Evolutionary conservation across 495 filamentous ascomycete species (phyloP), one percentile per base, ranked within the genome.

Genomic region (Podospora comata): DNA sequence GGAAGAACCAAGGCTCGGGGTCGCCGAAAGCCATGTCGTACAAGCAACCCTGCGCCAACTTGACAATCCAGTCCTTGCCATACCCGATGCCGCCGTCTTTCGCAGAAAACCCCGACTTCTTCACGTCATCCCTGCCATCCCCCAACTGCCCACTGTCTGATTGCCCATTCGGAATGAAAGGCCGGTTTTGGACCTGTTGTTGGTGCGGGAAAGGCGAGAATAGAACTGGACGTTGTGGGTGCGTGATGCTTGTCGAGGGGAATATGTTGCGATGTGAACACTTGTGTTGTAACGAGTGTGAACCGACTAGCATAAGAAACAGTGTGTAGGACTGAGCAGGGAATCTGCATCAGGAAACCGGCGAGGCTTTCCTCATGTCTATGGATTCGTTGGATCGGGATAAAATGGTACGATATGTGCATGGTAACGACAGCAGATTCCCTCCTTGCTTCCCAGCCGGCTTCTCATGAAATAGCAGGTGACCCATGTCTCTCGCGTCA

Each of bases 161-260:
- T 32, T 81, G 79, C 60, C 78, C 78, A 6, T 81, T 77, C 65
- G 77, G 79, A 70, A 69, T 74, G 64, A 73, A 77, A 59, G 74
- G 76, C 20, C 71, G 78, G 4, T 75, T 64, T 55, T 81, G 79
- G 78, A 80, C 78, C 68, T 81, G 78, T 67, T 81, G 78, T 64
- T 80, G 76, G 78, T 80, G 78, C 34, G 79, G 78, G 19, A 79
- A 81, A 56, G 73, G 75, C 53, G 76, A 75, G 76, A 81, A 81
- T 62, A 71, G 70, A 16, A 68, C 63, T 64, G 79, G 78, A 34
- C 75, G 79, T 20, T 81, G 78, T 73, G 75, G 74, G 64, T 78
- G 76, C 68, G 72, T 79, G 68, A 79, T 79, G 78, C 73, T 80
- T 23, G 73, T 79, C 57, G 75, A 81, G 20, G 77, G 76, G 23